Evolutionary conservation across 306 rosid genomes (phyloP).

Genomic region (Sphenostylis stenocarpa): DNA sequence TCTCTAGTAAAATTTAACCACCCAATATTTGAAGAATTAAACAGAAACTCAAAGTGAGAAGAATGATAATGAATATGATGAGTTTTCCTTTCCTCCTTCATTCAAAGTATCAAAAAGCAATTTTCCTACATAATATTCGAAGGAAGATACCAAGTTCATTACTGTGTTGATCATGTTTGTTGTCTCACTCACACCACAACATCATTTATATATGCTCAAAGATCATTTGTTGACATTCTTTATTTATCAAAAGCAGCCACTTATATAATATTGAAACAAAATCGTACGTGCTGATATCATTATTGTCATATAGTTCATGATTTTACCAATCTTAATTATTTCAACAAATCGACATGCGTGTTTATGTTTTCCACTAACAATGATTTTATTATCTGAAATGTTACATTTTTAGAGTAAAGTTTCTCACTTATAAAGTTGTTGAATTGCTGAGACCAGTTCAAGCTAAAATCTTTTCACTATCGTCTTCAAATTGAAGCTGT

Average conservation of each 20-base stretch:
- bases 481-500: not conserved
- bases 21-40: not conserved
- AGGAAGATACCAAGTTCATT: not conserved
- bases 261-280: not conserved
- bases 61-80: not conserved
- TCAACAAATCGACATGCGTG: not conserved
- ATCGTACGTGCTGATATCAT: not conserved
- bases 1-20: not conserved
- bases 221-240: conserved; percentile 3
- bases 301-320: not conserved
- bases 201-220: not conserved
- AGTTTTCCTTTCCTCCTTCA: not conserved
- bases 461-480: not conserved
- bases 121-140: not conserved
- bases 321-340: not conserved
- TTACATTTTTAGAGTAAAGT: not conserved
- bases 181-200: not conserved
- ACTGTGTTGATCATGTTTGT: not conserved
- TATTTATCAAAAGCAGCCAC: conserved; percentile 12
- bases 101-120: not conserved
- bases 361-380: not conserved
- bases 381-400: not conserved
- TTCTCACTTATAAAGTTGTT: not conserved
- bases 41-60: not conserved
- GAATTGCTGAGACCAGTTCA: not conserved